phyloP scores from a whole-genome alignment of 129 eudicot species.

The Tanacetum coccineum region DNA sequence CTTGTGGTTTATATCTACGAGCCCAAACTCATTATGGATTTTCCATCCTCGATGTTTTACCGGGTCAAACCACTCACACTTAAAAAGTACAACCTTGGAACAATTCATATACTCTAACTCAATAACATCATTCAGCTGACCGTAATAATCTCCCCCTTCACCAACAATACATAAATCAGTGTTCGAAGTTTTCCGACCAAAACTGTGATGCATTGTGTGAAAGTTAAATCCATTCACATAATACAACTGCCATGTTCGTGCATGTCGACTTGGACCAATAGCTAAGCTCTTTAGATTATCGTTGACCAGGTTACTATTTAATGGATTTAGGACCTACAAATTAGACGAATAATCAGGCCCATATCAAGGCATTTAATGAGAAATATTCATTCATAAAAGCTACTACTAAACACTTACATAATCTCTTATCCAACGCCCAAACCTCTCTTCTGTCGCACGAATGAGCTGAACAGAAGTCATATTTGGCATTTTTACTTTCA shows the following conservation, averaged over 20 bases:
- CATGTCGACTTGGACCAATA: slow-evolving; percentile 2
- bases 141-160: neutral
- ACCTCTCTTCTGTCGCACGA: neutral
- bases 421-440: neutral
- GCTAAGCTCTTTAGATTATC: neutral
- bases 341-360: neutral
- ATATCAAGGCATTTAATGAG: neutral
- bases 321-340: neutral
- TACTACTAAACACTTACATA: neutral
- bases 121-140: too few relatives aligned
- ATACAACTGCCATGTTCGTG: neutral
- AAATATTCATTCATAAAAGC: neutral
- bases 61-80: slow-evolving; percentile 16
- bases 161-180: slow-evolving; percentile 4
- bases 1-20: slow-evolving; percentile 5
- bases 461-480: neutral
- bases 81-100: neutral
- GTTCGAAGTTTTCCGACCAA: neutral
- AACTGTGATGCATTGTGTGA: slow-evolving; percentile 3
- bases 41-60: slow-evolving; percentile 2
- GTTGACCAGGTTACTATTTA: neutral
- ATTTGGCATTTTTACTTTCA: neutral
- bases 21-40: slow-evolving; percentile 9
- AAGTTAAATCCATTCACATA: slow-evolving; percentile 5
- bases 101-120: neutral